phyloP scores from a whole-genome alignment of 2,329 filamentous ascomycete species.

The Penicillium palitans region DNA sequence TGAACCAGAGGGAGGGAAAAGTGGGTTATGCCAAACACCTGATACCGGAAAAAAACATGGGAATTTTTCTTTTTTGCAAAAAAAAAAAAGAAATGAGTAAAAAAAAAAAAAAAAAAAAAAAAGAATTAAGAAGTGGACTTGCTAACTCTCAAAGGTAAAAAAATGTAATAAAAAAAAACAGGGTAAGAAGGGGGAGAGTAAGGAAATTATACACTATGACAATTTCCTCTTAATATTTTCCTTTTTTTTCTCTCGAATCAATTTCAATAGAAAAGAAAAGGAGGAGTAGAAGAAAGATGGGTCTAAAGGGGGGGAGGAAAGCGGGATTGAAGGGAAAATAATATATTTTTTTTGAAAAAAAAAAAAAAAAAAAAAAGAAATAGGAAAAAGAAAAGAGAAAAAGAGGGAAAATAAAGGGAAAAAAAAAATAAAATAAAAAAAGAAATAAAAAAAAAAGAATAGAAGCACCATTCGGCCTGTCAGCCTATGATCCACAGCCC shows the following conservation, averaged over 20 bases:
- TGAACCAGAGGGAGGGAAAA: slow-evolving; percentile 33
- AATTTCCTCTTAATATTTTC: slow-evolving; percentile 6
- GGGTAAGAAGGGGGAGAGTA: slow-evolving; percentile 2
- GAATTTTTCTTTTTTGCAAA: neutral
- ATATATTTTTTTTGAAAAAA: neutral
- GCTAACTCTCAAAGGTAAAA: slow-evolving; percentile 5
- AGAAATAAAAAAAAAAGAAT: slow-evolving; percentile 2
- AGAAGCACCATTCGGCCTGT: slow-evolving; percentile 37
- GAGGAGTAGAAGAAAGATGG: slow-evolving; percentile 4
- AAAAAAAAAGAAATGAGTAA: slow-evolving; percentile 10
- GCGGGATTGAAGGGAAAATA: slow-evolving; percentile 5
- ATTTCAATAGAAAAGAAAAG: slow-evolving; percentile 13
- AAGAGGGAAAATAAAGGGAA: neutral
- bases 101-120: slow-evolving; percentile 8
- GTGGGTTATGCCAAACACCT: slow-evolving; percentile 30
- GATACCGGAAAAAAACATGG: slow-evolving; percentile 20
- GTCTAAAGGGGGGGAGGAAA: slow-evolving; percentile 3
- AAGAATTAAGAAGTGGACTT: slow-evolving; percentile 14
- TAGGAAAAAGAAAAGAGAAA: slow-evolving; percentile 11
- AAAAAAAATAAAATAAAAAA: slow-evolving; percentile 4
- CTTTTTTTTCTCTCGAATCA: slow-evolving; percentile 9
- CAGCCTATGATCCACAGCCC: slow-evolving; percentile 40
- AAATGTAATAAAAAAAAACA: neutral
- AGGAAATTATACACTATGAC: slow-evolving; percentile 18
- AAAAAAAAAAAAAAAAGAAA: neutral